phyloP scores from a whole-genome alignment of 2,329 filamentous ascomycete species.

The Lachnellula cervina region DNA sequence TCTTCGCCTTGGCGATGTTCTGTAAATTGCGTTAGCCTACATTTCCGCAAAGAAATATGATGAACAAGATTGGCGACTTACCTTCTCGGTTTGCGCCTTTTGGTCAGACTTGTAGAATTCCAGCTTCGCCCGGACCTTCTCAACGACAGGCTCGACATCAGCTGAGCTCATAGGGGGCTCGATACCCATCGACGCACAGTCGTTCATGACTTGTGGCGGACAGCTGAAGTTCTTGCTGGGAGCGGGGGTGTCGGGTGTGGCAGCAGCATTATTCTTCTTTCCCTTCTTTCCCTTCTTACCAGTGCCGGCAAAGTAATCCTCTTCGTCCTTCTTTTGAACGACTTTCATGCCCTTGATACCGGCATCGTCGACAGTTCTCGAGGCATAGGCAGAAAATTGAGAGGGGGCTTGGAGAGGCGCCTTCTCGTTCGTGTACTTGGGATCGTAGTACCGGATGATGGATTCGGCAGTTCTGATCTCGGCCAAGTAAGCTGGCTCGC shows the following conservation, averaged over 20 bases:
- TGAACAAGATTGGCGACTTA: constrained; percentile 45
- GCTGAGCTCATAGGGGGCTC: constrained; percentile 82
- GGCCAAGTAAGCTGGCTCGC: constrained; percentile 82
- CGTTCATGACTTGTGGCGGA: constrained; percentile 86
- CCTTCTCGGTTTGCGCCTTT: constrained; percentile 81
- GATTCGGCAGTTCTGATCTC: constrained; percentile 87
- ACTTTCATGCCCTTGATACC: constrained; percentile 81
- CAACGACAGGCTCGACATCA: constrained; percentile 72
- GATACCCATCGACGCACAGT: constrained; percentile 77
- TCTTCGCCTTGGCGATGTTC: constrained; percentile 97
- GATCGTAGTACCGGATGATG: constrained; percentile 88
- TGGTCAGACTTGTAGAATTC: constrained; percentile 89
- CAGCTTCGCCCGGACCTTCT: constrained; percentile 91
- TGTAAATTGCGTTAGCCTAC: constrained; percentile 39
- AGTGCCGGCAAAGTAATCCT: constrained; percentile 72
- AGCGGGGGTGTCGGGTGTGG: constrained; percentile 41
- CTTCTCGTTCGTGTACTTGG: constrained; percentile 58
- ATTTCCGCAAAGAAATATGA: neutral
- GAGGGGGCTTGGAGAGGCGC: constrained; percentile 63
- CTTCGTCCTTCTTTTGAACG: constrained; percentile 74
- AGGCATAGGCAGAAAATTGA: constrained; percentile 72
- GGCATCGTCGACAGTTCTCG: constrained; percentile 79
- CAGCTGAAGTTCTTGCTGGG: constrained; percentile 69
- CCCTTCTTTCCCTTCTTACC: constrained; percentile 87
- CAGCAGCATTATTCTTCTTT: constrained; percentile 53